Percentiles rank a stretch among this genome's conserved stretches.
phyloP scores from a whole-genome alignment of 306 rosid genomes.

The Cicer judaicum region DNA sequence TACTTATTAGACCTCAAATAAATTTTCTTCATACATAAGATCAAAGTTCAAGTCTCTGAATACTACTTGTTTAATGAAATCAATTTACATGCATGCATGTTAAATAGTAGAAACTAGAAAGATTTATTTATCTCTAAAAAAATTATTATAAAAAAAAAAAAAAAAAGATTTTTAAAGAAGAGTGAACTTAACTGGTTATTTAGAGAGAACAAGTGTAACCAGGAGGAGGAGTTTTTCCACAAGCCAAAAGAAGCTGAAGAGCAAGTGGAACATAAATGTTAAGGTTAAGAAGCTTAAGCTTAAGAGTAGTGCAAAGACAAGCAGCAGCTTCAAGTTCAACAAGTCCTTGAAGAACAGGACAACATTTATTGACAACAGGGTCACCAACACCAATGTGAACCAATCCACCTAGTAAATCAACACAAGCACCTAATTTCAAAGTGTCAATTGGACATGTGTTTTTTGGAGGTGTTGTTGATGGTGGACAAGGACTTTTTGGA shows the following conservation, averaged over 20 bases:
- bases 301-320: conserved; percentile 92
- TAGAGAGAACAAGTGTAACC: conserved; percentile 95
- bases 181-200: conserved; percentile 47
- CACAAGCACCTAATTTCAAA: conserved; percentile 79
- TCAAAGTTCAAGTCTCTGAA: too few species aligned
- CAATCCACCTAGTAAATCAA: conserved; percentile 78
- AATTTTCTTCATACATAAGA: too few species aligned
- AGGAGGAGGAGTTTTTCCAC: conserved; percentile 95
- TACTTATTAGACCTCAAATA: too few species aligned
- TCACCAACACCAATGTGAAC: conserved; percentile 84
- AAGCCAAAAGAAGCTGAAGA: conserved; percentile 86
- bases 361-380: conserved; percentile 74
- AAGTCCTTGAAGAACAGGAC: conserved; percentile 81
- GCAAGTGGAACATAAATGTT: conserved; percentile 81
- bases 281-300: conserved; percentile 83
- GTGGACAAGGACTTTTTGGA: conserved; percentile 48
- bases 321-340: conserved; percentile 82
- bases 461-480: conserved; percentile 46
- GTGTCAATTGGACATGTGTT: conserved; percentile 88
- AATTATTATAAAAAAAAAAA: background rate
- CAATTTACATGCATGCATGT: background rate
- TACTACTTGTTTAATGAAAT: too few species aligned
- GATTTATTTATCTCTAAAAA: background rate
- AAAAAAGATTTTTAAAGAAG: background rate
- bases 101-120: background rate